Evolutionary conservation across 2,329 filamentous ascomycete genomes (phyloP), one percentile per base, ranked within the genome.

Genomic region (Sclerotiophoma versabilis): DNA sequence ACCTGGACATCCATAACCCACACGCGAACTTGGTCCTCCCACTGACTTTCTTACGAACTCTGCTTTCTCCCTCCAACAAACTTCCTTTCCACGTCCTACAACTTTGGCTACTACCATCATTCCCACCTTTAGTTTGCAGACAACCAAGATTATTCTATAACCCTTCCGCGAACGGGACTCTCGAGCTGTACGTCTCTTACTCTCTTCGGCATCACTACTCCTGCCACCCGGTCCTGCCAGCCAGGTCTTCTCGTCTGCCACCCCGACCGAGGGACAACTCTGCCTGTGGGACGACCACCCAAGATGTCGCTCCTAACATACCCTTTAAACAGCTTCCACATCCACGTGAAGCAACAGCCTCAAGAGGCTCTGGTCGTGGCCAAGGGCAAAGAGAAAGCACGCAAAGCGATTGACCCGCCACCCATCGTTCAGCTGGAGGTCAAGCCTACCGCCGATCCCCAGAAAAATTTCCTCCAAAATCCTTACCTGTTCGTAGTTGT

Each of bases 361-460:
- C 80, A 82, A 60, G 81, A 85, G 74, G 88, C 86, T 43, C 83
- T 88, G 59, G 85, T 91, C 49, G 84, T 87, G 36, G 60, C 68
- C 34, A 81, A 87, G 61, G 86, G 86, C 62, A 92, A 92, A 74
- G 89, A 92, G 70, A 92, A 92, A 80, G 89, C 91, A 69, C 87
- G 92, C 63, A 96, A 96, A 75, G 91, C 92, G 7, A 86, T 96
- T 67, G 92, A 96, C 72, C 92, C 93, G 45, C 92, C 92, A 11
- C 92, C 92, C 34, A 90, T 96, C 64, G 80, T 96, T 38, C 87
- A 93, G 76, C 81, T 96, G 39, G 75, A 76, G 74, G 84, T 87
- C 51, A 76, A 73, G 44, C 71, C 76, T 41, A 69, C 73, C 23
- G 71, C 69, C 25, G 84, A 85, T 70, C 80, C 82, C 15, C 76